Conservation (phyloP, 2,329 filamentous ascomycete species). For the Paracorniculantispora psalliotae region DNA sequence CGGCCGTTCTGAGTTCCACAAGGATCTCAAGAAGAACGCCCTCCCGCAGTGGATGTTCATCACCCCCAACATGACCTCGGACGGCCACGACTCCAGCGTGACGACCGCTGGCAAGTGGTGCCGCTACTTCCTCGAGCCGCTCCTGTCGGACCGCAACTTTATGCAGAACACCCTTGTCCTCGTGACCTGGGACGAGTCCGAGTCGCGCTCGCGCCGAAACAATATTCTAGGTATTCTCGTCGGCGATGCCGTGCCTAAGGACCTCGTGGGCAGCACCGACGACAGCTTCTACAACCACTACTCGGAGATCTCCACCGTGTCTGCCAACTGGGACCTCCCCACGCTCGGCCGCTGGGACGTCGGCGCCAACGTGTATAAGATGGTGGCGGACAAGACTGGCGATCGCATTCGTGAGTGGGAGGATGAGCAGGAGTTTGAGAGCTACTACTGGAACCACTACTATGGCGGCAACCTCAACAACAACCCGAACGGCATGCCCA, state of each 20-base stretch:
- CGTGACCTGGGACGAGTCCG: constrained; percentile 75
- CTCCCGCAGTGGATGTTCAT: constrained; percentile 71
- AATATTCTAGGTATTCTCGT: constrained; percentile 65
- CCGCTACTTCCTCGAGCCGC: constrained; percentile 62
- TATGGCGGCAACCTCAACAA: constrained; percentile 47
- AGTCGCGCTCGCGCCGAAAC: constrained; percentile 63
- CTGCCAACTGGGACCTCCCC: constrained; percentile 65
- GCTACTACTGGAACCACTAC: constrained; percentile 47
- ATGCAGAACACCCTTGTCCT: constrained; percentile 71
- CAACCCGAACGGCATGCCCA: constrained; percentile 27
- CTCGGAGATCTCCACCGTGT: constrained; percentile 58
- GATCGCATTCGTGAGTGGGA: constrained; percentile 41
- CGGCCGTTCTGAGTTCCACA: constrained; percentile 53
- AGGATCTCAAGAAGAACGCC: constrained; percentile 56
- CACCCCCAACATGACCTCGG: constrained; percentile 69
- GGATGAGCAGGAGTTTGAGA: constrained; percentile 28
- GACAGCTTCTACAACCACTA: constrained; percentile 68
- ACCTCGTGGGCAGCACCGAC: constrained; percentile 63
- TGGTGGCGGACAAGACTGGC: constrained; percentile 57
- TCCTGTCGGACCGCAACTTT: constrained; percentile 65
- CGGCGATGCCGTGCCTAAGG: constrained; percentile 62
- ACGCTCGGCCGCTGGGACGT: constrained; percentile 69
- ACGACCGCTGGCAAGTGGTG: constrained; percentile 66
- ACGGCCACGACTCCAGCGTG: constrained; percentile 72
- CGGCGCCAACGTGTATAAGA: constrained; percentile 61